These are phyloP conservation scores for Colletotrichum limetticola DNA, from an alignment of 2,329 filamentous ascomycete genomes.

Conservation along the genomic window DNA sequence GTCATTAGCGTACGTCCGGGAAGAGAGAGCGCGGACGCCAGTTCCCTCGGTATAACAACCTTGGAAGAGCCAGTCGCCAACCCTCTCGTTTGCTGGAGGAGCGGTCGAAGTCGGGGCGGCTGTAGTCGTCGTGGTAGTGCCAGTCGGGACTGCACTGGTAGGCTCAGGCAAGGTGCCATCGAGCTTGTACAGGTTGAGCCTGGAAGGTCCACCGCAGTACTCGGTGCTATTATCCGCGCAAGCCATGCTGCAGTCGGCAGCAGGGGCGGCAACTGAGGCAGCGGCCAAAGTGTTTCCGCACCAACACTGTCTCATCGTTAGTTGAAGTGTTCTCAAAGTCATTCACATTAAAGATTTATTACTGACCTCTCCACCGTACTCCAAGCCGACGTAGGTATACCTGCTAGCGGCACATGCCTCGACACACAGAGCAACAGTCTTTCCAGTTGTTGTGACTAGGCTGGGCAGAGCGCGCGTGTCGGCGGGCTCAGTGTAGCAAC, in stretches of 20 bases:
- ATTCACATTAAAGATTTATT: too few relatives aligned
- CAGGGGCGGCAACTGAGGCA: slow-evolving; percentile 43
- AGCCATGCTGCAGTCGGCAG: slow-evolving; percentile 46
- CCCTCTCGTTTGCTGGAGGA: slow-evolving; percentile 33
- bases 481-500: slow-evolving; percentile 38
- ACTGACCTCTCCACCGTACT: slow-evolving; percentile 51
- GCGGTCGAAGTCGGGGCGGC: background rate
- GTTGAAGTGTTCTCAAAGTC: background rate
- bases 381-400: slow-evolving; percentile 47
- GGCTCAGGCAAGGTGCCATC: slow-evolving; percentile 12
- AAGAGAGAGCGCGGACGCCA: slow-evolving; percentile 43
- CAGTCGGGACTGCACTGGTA: background rate
- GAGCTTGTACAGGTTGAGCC: slow-evolving; percentile 49
- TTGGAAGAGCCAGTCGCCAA: slow-evolving; percentile 45
- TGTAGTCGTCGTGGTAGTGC: background rate
- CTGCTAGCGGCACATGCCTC: slow-evolving; percentile 42
- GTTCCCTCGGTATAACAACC: slow-evolving; percentile 51
- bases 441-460: slow-evolving; percentile 27
- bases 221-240: slow-evolving; percentile 49
- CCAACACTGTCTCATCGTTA: slow-evolving; percentile 44
- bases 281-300: slow-evolving; percentile 45
- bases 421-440: slow-evolving; percentile 41
- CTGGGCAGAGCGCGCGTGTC: slow-evolving; percentile 37
- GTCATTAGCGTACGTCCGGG: slow-evolving; percentile 43
- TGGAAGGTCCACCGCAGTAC: slow-evolving; percentile 47